Evolutionary conservation across 2,329 filamentous ascomycete genomes (phyloP), one percentile per base, ranked within the genome.

Genomic region (Botrytis byssoidea): DNA sequence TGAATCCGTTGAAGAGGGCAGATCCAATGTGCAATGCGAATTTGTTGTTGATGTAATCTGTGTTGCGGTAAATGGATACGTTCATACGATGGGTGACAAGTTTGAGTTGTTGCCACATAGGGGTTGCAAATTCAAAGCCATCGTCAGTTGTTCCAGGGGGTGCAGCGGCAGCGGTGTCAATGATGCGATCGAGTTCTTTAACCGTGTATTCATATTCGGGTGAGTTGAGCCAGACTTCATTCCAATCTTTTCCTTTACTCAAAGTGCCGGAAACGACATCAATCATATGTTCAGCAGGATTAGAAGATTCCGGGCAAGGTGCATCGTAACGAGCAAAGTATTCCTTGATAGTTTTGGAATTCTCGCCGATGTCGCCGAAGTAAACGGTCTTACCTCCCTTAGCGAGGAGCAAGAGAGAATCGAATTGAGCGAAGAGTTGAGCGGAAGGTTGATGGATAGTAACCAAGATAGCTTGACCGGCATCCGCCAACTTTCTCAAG

Each of bases 301-400:
- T 84, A 0, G 79, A 78, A 32, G 81, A 79, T 5, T 75, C 74
- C 0, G 85, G 85, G 40, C 83, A 84, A 22, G 82, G 81, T 0
- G 85, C 85, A 14, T 85, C 86, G 51, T 86, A 83, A 4, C 80
- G 80, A 25, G 82, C 88, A 74, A 95, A 94, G 81, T 92, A 92
- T 59, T 84, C 83, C 1, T 89, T 84, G 68, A 92, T 81, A 0
- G 83, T 88, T 4, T 83, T 82, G 0, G 89, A 90, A 76, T 90
- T 86, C 0, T 86, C 78, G 0, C 91, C 91, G 59, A 92, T 89
- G 3, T 91, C 85, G 12, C 90, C 91, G 80, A 92, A 92, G 78
- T 93, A 93, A 0, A 92, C 89, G 0, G 89, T 92, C 79, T 86
- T 88, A 1, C 90, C 91, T 55, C 90, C 90, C 73, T 84, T 86